A percentile compares a stretch with the other conserved stretches of the same genome.
Evolutionary conservation across 2,329 filamentous ascomycete species (phyloP).

Genomic region (Trichoderma oligosporum): DNA sequence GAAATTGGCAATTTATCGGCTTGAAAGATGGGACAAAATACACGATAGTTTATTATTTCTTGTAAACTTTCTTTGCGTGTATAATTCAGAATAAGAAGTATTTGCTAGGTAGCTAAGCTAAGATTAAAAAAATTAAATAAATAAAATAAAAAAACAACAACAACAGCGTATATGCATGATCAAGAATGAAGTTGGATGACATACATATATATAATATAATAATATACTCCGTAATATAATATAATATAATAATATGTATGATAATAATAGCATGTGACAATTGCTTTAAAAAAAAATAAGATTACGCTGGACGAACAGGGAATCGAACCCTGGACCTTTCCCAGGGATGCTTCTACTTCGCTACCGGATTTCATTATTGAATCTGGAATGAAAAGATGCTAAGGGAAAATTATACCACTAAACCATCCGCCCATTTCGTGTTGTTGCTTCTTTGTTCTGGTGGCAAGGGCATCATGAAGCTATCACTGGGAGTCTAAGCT

Average conservation of each 20-base stretch:
- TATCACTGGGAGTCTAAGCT: neutral
- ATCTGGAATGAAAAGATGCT: neutral
- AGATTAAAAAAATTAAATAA: no score
- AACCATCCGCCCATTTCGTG: slow-evolving; percentile 16
- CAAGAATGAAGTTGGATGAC: no score
- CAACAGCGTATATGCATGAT: no score
- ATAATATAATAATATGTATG: neutral
- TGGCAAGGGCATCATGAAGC: neutral
- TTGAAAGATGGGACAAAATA: no score
- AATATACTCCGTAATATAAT: neutral
- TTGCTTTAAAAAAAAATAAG: neutral
- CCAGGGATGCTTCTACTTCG: neutral
- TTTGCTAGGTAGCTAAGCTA: no score
- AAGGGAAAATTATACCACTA: slow-evolving; percentile 22
- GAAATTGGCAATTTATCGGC: neutral
- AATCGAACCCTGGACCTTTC: slow-evolving; percentile 23
- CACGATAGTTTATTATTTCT: neutral
- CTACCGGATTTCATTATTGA: neutral
- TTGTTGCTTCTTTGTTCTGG: neutral
- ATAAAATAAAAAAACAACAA: no score
- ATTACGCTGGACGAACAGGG: slow-evolving; percentile 20
- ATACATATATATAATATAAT: no score
- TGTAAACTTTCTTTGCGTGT: neutral
- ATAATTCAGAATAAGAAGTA: neutral
- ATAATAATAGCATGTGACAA: neutral